These are phyloP conservation scores for Amphichorda felina DNA, from an alignment of 2,329 filamentous ascomycete species.

Conservation along the genomic window DNA sequence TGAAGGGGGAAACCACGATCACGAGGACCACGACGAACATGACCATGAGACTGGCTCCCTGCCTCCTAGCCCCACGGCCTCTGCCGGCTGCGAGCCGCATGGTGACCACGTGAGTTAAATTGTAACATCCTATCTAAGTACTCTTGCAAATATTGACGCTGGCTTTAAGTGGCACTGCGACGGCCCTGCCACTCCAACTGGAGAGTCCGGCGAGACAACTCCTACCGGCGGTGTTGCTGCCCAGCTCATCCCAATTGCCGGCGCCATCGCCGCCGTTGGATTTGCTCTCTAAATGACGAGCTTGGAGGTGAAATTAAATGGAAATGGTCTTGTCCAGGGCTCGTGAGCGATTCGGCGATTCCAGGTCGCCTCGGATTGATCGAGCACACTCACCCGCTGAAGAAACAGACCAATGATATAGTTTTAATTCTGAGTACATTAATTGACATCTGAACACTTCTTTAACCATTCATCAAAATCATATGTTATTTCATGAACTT, in stretches of 20 bases:
- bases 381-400: too few relatives aligned
- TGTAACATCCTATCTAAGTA: not conserved
- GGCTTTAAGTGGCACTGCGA: slow-evolving; percentile 9
- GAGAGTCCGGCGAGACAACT: slow-evolving; percentile 1
- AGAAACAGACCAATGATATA: too few relatives aligned
- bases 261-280: slow-evolving; percentile 2
- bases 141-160: not conserved
- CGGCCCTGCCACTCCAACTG: slow-evolving; percentile 4
- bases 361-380: too few relatives aligned
- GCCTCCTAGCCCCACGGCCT: slow-evolving; percentile 21
- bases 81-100: slow-evolving; percentile 21
- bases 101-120: slow-evolving; percentile 18
- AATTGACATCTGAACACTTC: too few relatives aligned
- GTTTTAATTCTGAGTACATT: too few relatives aligned
- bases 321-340: too few relatives aligned
- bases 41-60: slow-evolving; percentile 5
- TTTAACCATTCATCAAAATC: too few relatives aligned
- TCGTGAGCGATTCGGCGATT: too few relatives aligned
- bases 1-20: slow-evolving; percentile 5
- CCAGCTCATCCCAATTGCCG: slow-evolving; percentile 3
- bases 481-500: too few relatives aligned
- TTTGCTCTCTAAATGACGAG: slow-evolving; percentile 3
- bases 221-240: not conserved
- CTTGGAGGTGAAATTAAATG: too few relatives aligned
- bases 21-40: slow-evolving; percentile 3